Conservation (phyloP, 257 asterid species). For the Ilex asprella region DNA sequence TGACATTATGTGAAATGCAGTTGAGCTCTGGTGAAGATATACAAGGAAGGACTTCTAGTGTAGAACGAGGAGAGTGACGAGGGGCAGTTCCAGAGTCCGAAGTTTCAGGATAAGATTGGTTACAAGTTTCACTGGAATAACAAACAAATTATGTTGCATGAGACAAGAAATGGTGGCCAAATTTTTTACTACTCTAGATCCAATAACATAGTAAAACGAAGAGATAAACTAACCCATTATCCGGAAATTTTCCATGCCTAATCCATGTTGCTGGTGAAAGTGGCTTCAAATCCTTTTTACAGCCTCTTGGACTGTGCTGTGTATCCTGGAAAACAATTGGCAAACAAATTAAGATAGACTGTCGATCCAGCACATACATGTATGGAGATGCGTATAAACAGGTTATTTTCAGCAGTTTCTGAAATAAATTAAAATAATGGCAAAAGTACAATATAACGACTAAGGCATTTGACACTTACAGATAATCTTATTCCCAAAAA, state of each 20-base stretch:
- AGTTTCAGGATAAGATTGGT: conserved; percentile 30
- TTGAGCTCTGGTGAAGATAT: conserved; percentile 35
- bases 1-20: conserved; percentile 18
- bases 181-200: background rate
- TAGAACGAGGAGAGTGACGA: conserved; percentile 52
- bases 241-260: conserved; percentile 34
- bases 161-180: background rate
- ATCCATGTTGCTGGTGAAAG: conserved; percentile 24
- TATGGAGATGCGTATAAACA: too few species aligned
- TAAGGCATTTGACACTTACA: conserved; percentile 26
- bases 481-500: conserved; percentile 32
- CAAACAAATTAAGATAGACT: too few species aligned
- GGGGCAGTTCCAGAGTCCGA: conserved; percentile 23
- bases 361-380: too few species aligned
- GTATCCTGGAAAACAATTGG: conserved; percentile 29
- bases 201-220: background rate
- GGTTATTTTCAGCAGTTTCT: too few species aligned
- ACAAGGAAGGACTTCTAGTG: conserved; percentile 38
- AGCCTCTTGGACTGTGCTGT: conserved; percentile 24
- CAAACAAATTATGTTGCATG: background rate
- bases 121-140: conserved; percentile 33
- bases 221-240: conserved; percentile 21
- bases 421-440: too few species aligned
- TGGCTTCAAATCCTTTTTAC: conserved; percentile 30
- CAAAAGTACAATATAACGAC: too few species aligned